phyloP scores from a whole-genome alignment of 805 yeast genomes.

The Wickerhamiella alocasiicola region DNA sequence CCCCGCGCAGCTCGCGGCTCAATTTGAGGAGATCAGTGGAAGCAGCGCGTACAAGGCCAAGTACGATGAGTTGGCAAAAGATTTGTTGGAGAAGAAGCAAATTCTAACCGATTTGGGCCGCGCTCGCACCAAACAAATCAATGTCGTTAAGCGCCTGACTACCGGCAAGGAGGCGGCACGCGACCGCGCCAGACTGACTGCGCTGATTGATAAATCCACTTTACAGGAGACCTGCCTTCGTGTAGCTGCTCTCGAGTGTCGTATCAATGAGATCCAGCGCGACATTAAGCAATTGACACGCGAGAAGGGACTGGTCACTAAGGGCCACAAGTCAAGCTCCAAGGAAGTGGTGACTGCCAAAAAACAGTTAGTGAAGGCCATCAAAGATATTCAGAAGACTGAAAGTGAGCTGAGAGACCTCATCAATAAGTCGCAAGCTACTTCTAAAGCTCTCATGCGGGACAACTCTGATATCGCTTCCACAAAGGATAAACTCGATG shows the following conservation, averaged over 20 bases:
- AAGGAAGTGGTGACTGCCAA: conserved; percentile 13
- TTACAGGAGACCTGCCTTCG: not conserved
- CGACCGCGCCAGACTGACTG: not conserved
- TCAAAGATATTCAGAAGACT: not conserved
- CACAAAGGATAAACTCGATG: not conserved
- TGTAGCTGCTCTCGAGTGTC: not conserved
- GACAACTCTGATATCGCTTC: not conserved
- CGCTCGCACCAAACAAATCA: not conserved
- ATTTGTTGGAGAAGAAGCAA: conserved; percentile 26
- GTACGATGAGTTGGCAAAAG: conserved; percentile 51
- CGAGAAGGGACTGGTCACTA: conserved; percentile 2
- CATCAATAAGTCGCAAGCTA: not conserved
- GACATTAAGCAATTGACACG: not conserved
- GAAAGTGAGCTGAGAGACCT: not conserved
- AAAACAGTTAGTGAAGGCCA: conserved; percentile 9
- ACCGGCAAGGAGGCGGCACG: not conserved
- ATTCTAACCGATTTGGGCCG: not conserved
- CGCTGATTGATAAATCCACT: not conserved
- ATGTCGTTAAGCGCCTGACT: not conserved
- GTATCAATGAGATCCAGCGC: not conserved
- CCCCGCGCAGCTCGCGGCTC: conserved; percentile 54
- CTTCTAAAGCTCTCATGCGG: not conserved
- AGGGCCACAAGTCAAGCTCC: conserved; percentile 4
- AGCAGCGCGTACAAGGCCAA: conserved; percentile 54
- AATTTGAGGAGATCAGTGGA: conserved; percentile 77